Evolutionary conservation across 331 rosid species (phyloP), one percentile per base, ranked within the genome.

Genomic region (Telfairia occidentalis): DNA sequence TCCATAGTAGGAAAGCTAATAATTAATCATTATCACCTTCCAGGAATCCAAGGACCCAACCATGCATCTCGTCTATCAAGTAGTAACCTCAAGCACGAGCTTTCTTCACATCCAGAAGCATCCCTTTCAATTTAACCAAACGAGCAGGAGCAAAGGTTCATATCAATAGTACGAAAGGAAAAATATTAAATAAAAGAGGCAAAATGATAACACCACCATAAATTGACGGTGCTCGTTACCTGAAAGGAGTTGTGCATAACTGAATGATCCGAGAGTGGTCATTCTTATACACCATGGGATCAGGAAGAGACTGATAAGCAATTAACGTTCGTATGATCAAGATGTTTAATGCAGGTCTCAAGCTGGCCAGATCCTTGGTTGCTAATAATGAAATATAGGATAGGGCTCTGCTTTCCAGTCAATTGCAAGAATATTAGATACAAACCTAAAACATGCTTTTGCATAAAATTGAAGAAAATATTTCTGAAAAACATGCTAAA

Each of bases 31-130:
- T 81, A 43, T 71, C 63, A 94, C 98, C 98, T 94, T 89, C 98
- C 98, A 71, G 98, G 98, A 82, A 88, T 85, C 98, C 98, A 94
- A 67, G 98, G 98, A 80, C 98, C 98, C 91, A 94, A 81, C 97
- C 97, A 94, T 63, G 98, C 95, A 85, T 94, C 98, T 85, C 97
- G 86, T 85, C 86, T 94, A 86, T 94, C 97, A 82, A 91, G 83
- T 81, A 94, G 86, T 83, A 81, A 82, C 92, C 96, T 86, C 92
- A 91, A 86, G 88, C 98, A 94, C 6, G 97, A 89, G 80, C 98
- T 94, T 79, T 94, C 98, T 74, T 89, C 97, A 57, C 88, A 87
- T 76, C 95, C 96, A 83, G 86, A 82, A 78, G 97, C 90, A 85
- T 81, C 87, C 67, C 90, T 86, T 45, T 11, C 37, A 38, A 55